Percentiles rank a stretch among this genome's conserved stretches.
Evolutionary conservation across 495 filamentous ascomycete species (phyloP).

Genomic region (Aspergillus saccharolyticus): DNA sequence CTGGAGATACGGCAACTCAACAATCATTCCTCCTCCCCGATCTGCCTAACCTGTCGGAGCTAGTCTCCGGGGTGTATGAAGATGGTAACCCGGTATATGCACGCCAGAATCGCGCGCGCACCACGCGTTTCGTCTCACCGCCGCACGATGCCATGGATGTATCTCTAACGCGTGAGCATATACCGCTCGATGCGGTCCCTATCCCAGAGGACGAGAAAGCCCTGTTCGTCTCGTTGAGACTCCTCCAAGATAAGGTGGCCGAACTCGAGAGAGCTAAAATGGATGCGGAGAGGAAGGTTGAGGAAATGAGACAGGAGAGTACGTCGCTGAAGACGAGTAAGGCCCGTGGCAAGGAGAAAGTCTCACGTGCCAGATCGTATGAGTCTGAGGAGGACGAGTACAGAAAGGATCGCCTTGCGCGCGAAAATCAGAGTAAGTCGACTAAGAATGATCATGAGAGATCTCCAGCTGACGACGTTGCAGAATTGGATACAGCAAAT

Average conservation of each 20-base stretch:
- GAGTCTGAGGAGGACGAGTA: conserved; percentile 35
- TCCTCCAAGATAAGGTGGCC: conserved; percentile 62
- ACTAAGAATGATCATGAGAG: neutral
- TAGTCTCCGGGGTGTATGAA: conserved; percentile 63
- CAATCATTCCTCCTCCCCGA: conserved; percentile 65
- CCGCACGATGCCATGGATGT: conserved; percentile 36
- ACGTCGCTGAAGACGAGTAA: conserved; percentile 47
- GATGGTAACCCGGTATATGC: conserved; percentile 62
- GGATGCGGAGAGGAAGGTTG: conserved; percentile 50
- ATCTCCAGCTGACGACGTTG: conserved; percentile 8
- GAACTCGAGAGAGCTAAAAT: conserved; percentile 56
- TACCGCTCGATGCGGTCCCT: conserved; percentile 57
- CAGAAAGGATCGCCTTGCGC: conserved; percentile 31
- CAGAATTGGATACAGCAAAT: conserved; percentile 56
- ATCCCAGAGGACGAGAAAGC: conserved; percentile 66
- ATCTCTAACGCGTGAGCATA: conserved; percentile 38
- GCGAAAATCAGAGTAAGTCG: conserved; percentile 53
- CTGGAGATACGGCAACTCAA: conserved; percentile 39
- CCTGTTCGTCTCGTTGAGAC: conserved; percentile 59
- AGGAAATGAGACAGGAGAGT: conserved; percentile 54
- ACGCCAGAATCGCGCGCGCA: conserved; percentile 43
- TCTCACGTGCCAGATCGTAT: conserved; percentile 40
- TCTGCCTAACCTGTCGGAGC: conserved; percentile 65
- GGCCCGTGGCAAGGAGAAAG: conserved; percentile 39
- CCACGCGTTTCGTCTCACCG: conserved; percentile 53